phyloP scores from a whole-genome alignment of 768 basidiomycete genomes.

The Macrolepiota albuminosa region DNA sequence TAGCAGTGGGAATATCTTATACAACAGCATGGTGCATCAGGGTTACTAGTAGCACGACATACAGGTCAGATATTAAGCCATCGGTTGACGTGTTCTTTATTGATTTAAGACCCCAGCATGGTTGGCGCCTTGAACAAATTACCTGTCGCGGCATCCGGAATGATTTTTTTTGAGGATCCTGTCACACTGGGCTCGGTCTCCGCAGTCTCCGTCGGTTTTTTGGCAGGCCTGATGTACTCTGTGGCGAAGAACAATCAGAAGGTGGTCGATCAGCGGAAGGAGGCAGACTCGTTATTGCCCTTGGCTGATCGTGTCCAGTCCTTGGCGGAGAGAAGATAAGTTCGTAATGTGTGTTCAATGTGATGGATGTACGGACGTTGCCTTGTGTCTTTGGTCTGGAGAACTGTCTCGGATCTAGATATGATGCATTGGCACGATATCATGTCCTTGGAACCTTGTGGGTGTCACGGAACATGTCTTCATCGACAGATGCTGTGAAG shows the following conservation, averaged over 20 bases:
- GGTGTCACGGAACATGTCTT: neutral
- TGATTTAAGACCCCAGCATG: slow-evolving; percentile 59
- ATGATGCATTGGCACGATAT: neutral
- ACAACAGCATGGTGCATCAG: slow-evolving; percentile 99
- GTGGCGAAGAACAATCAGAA: slow-evolving; percentile 94
- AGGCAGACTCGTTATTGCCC: slow-evolving; percentile 48
- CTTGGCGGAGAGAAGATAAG: neutral
- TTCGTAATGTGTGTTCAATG: neutral
- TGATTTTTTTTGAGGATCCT: slow-evolving; percentile 93
- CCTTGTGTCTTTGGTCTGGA: neutral
- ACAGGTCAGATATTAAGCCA: slow-evolving; percentile 52
- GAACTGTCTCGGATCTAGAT: neutral
- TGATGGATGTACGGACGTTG: neutral
- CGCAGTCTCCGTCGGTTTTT: slow-evolving; percentile 83
- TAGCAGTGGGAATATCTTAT: slow-evolving; percentile 96
- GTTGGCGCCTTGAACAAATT: slow-evolving; percentile 97
- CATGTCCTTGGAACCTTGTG: neutral
- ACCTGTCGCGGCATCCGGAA: slow-evolving; percentile 97
- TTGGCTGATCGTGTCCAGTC: slow-evolving; percentile 33
- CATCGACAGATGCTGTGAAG: neutral
- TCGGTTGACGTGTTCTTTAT: neutral
- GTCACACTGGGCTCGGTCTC: slow-evolving; percentile 86
- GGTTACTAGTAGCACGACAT: slow-evolving; percentile 96
- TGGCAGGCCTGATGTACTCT: slow-evolving; percentile 89
- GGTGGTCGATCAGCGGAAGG: slow-evolving; percentile 57